Evolutionary conservation across 2,329 filamentous ascomycete genomes (phyloP).

Genomic region (Atkinsonella hypoxylon): DNA sequence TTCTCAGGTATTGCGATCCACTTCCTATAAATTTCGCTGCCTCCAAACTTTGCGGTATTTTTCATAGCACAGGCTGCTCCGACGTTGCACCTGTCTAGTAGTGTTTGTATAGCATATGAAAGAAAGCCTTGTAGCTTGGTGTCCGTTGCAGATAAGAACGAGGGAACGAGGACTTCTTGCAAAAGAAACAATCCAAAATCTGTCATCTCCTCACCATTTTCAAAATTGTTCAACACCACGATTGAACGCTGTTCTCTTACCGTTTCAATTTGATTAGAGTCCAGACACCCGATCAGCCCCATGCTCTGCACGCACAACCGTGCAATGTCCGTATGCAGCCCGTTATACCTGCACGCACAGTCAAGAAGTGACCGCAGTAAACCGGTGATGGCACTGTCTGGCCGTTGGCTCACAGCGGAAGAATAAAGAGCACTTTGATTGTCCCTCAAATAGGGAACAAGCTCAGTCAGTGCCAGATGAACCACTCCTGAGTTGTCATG

Average conservation of each 20-base stretch:
- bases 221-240: constrained; percentile 79
- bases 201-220: constrained; percentile 61
- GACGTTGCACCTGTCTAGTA: constrained; percentile 69
- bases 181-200: constrained; percentile 80
- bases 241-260: constrained; percentile 71
- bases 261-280: constrained; percentile 78
- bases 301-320: constrained; percentile 69
- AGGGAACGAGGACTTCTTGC: constrained; percentile 77
- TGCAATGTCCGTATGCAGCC: constrained; percentile 53
- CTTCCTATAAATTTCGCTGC: constrained; percentile 52
- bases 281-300: constrained; percentile 81
- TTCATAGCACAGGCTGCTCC: constrained; percentile 38
- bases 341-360: constrained; percentile 69
- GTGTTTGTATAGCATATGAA: constrained; percentile 87
- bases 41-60: constrained; percentile 29
- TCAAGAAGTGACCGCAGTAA: constrained; percentile 73
- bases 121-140: constrained; percentile 81
- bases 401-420: constrained; percentile 71
- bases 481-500: constrained; percentile 85
- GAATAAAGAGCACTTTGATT: constrained; percentile 72
- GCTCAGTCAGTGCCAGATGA: constrained; percentile 65
- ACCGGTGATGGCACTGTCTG: constrained; percentile 58
- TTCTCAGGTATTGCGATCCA: constrained; percentile 70
- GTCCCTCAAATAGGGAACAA: constrained; percentile 57
- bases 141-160: constrained; percentile 84